These are phyloP conservation scores for Oryza punctata DNA, from an alignment of 176 grass and related monocot species.

Conservation along the genomic window DNA sequence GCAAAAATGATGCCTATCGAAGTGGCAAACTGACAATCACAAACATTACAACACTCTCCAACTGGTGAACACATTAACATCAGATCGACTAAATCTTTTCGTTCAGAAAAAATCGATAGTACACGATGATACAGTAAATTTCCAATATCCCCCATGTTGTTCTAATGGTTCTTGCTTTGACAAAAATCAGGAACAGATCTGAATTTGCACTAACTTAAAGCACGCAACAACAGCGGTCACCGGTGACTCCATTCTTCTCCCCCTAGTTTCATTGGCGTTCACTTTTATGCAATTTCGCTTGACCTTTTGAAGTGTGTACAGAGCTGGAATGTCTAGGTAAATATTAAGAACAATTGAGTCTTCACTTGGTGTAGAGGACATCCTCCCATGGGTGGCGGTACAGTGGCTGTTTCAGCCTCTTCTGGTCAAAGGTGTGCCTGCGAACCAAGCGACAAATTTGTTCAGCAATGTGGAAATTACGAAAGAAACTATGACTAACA, in stretches of 20 bases:
- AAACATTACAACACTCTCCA: background rate
- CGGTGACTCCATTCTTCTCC: slow-evolving; percentile 19
- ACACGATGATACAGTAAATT: slow-evolving; percentile 22
- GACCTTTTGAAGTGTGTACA: slow-evolving; percentile 42
- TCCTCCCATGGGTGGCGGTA: slow-evolving; percentile 99
- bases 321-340: slow-evolving; percentile 15
- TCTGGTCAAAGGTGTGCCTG: slow-evolving; percentile 97
- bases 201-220: slow-evolving; percentile 40
- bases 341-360: slow-evolving; percentile 29
- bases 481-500: slow-evolving; percentile 5
- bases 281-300: slow-evolving; percentile 27
- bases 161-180: slow-evolving; percentile 19
- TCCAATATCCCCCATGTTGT: slow-evolving; percentile 15
- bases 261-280: slow-evolving; percentile 35
- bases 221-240: slow-evolving; percentile 24
- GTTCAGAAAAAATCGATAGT: background rate
- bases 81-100: background rate
- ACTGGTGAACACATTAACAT: background rate
- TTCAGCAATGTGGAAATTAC: background rate
- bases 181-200: slow-evolving; percentile 25
- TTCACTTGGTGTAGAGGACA: slow-evolving; percentile 99
- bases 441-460: slow-evolving; percentile 17
- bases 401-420: slow-evolving; percentile 95
- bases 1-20: background rate
- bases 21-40: background rate